Base-by-base conservation (phyloP, 192 early-diverging fungal genomes). In the Backusella liffmaniae region DNA sequence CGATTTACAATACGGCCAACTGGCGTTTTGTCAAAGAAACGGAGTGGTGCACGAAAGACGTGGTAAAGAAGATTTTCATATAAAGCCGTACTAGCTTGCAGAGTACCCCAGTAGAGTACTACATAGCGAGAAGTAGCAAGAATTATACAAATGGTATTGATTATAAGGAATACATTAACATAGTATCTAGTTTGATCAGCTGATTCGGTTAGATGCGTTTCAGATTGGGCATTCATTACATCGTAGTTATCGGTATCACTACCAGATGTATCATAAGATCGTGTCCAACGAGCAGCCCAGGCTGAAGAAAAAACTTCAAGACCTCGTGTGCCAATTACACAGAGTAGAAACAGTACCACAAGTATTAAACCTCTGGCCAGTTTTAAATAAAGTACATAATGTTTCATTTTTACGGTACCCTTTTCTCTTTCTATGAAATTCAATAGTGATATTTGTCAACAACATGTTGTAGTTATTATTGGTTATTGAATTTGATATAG, bases 1-100 rank as follows among this genome's bases (percentile, higher is more conserved):
- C 97, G 86, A 81, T 96, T 98, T 77, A 96, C 88, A 29, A 97
- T 90, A n/a, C 92, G 90, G 26, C 95, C 94, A 18, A 94, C 84
- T 1, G 96, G 95, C 16, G 92, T 93, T 12, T 88, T 89, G 76
- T 96, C 95, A 80, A 94, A 98, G 86, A 96, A 97, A 5, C 91
- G 86, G 9, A 96, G 87, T 23, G 92, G 90, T 3, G 95, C 91
- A 10, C 85, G 87, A 42, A 92, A 74, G 29, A 94, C 84, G 13
- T 84, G 59, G 8, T 78, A 78, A 51, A 94, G 77, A n/a, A 92
- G 79, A 23, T 83, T 80, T 12, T 84, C 77, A 68, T 93, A 91
- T 29, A 94, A 44, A 0, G 66, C 70, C 30, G 79, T 81, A n/a
- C 87, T 89, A 3, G 91, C 93, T 35, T 81, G 44, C 10, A 94